Base-by-base conservation (phyloP, 2,329 filamentous ascomycete genomes). In the Gremmenia infestans region DNA sequence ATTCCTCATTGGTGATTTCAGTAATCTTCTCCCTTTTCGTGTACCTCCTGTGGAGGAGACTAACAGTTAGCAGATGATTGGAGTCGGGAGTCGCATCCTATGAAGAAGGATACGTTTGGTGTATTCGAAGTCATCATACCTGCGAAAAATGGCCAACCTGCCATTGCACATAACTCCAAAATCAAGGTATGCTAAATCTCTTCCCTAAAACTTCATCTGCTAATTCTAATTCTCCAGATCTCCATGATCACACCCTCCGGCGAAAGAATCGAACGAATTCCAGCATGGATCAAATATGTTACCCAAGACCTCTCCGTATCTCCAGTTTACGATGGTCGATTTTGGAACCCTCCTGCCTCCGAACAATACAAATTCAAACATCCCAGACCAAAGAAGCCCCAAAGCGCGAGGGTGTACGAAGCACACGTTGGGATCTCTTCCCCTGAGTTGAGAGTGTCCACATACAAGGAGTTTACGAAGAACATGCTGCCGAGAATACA, bases 371-470 rank as follows among this genome's bases (percentile, higher is more conserved):
- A 82, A 53, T 96, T 96, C 80, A 92, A 95, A 76, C 82, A 97
- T 72, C 67, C 81, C 48, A 82, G 87, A 50, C 94, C 93, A 6
- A 85, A 86, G 71, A 95, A 93, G 78, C 94, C 94, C 1, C 72
- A 78, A 55, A 96, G 91, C 66, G 84, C 83, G n/a, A 87, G 94
- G 50, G 91, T 99, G 56, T 99, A 99, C 73, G 94, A 99, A 74
- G 94, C 94, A n/a, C 94, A 99, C 69, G 91, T 99, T 43, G 94
- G 94, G 50, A 99, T 99, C 65, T 97, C 93, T 5, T 94, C 91
- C 2, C 90, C 92, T 1, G 93, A 97, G 62, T 83, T 87, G 60
- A 86, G 84, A 63, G 91, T 99, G 40, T 85, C 94, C 3, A 96
- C 91, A 6, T 99, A 96, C 81, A 96, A 97, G 72, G 92, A 99